These are phyloP conservation scores for Hanseniaspora guilliermondii DNA, from an alignment of 805 yeast genomes.

Conservation along the genomic window DNA sequence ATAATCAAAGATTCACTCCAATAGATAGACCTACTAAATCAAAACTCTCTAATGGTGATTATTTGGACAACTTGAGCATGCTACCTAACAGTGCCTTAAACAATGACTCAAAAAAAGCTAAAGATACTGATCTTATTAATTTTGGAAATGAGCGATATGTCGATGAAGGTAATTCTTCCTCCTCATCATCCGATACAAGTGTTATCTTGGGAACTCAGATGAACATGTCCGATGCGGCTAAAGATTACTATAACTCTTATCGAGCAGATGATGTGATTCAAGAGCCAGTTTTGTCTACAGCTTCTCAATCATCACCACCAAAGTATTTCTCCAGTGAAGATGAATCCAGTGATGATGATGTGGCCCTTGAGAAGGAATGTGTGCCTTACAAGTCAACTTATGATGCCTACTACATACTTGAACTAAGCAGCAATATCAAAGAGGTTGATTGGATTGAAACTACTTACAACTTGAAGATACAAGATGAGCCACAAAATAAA, in stretches of 20 bases:
- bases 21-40: not conserved
- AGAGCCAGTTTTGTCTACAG: not conserved
- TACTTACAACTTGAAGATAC: slow-evolving; percentile 53
- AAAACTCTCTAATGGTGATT: too few species aligned
- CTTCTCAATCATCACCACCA: not conserved
- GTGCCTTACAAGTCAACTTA: slow-evolving; percentile 29
- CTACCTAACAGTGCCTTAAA: slow-evolving; percentile 9
- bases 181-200: not conserved
- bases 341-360: not conserved
- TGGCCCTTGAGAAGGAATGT: not conserved
- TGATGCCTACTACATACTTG: slow-evolving; percentile 44
- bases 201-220: not conserved
- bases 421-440: slow-evolving; percentile 40
- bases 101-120: too few species aligned
- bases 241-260: not conserved
- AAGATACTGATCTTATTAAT: not conserved
- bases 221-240: not conserved
- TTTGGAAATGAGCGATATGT: not conserved
- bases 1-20: slow-evolving; percentile 8
- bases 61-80: not conserved
- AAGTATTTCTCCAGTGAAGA: not conserved
- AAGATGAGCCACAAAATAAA: slow-evolving; percentile 37
- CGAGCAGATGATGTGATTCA: not conserved
- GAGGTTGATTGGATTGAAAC: slow-evolving; percentile 58
- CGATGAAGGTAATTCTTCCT: not conserved